Base-by-base conservation (phyloP, 2,329 filamentous ascomycete species). In the Diaporthe vexans region DNA sequence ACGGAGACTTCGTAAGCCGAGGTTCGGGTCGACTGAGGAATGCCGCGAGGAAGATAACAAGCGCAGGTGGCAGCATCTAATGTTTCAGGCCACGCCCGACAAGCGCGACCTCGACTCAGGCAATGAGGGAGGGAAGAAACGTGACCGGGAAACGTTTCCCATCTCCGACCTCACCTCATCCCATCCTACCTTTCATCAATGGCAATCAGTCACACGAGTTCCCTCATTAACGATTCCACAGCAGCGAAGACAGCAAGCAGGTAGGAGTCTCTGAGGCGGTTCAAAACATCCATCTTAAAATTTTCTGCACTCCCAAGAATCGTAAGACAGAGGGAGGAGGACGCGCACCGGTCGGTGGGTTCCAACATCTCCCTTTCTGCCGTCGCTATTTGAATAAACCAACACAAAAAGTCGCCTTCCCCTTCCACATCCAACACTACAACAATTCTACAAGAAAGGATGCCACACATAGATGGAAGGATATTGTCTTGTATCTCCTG, bases 201-300 rank as follows among this genome's bases (percentile, higher is more conserved):
- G 10, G 8, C 29, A 21, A 5, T 21, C 11, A 3, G 29, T 8
- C 3, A 5, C 40, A 40, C 13, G 4, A 1, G 24, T 24, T 29
- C n/a, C n/a, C 43, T 10, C 1, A 21, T 11, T 37, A 48, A 54
- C 15, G 19, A 7, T 6, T 1, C 13, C n/a, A 54, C 11, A 21
- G 19, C 33, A 35, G 2, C 7, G 17, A 43, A 15, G 5, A 43
- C 61, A 65, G 4, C 33, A 68, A 26, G 5, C 6, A 48, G 17
- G 19, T 7, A 35, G 6, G 11, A 7, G 17, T 35, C 19, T 43
- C 40, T 3, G 1, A 43, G 40, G 40, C 40, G 19, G 19, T 48
- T 48, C 46, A 48, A 67, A 52, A 67, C 63, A 54, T 68, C 48
- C 63, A 68, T 68, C 48, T 68, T 67, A 67, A 68, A 67, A 68